phyloP scores from a whole-genome alignment of 1,284 basidiomycete genomes.

The Bondarzewia mesenterica region DNA sequence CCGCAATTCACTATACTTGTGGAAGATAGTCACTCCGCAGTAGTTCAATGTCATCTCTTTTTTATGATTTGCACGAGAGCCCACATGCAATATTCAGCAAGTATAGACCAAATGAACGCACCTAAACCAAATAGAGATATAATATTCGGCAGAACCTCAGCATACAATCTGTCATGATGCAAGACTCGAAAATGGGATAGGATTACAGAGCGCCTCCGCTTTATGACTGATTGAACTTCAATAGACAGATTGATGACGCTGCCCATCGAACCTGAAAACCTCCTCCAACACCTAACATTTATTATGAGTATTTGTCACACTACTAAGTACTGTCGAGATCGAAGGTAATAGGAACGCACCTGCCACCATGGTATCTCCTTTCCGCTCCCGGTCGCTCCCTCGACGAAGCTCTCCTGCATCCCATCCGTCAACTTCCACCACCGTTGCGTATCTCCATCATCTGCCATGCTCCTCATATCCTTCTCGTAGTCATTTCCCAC shows the following conservation, averaged over 20 bases:
- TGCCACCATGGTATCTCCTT: conserved; percentile 67
- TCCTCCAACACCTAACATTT: conserved; percentile 46
- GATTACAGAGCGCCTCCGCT: background rate
- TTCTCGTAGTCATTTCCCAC: conserved; percentile 49
- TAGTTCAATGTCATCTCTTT: no score
- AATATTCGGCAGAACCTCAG: no score
- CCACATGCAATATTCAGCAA: no score
- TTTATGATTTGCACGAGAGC: no score
- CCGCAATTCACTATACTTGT: no score
- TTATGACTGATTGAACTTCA: background rate
- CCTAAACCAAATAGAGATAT: no score
- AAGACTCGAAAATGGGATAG: background rate
- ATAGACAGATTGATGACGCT: background rate
- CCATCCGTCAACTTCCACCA: conserved; percentile 77
- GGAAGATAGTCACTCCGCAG: no score
- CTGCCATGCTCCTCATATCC: conserved; percentile 60
- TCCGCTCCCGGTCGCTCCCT: conserved; percentile 63
- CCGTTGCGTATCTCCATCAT: conserved; percentile 57
- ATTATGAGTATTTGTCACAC: background rate
- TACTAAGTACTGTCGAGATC: background rate
- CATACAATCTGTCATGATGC: no score
- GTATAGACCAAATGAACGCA: no score
- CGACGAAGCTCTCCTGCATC: conserved; percentile 72
- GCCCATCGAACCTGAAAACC: conserved; percentile 64
- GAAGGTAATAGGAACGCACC: conserved; percentile 25